Evolutionary conservation across 495 filamentous ascomycete species (phyloP).

Genomic region (Venustampulla echinocandica): DNA sequence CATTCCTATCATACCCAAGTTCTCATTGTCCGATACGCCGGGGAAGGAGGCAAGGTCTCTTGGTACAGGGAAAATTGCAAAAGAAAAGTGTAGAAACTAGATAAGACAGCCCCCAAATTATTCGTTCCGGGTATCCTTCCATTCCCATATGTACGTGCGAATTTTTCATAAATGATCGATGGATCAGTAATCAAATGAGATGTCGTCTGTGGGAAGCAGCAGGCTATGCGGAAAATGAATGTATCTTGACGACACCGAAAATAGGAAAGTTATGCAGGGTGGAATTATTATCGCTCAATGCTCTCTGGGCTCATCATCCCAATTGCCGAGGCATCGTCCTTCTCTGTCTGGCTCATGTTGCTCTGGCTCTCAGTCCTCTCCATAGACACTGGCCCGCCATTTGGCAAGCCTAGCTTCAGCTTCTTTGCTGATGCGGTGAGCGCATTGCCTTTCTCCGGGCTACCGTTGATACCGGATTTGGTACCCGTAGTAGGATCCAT

Average conservation of each 20-base stretch:
- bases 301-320: slow-evolving; percentile 65
- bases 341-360: slow-evolving; percentile 41
- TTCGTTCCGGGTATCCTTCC: not conserved
- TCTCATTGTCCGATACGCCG: not conserved
- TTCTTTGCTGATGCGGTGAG: slow-evolving; percentile 34
- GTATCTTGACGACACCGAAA: not conserved
- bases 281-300: slow-evolving; percentile 33
- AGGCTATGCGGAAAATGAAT: not conserved
- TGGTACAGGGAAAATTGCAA: not conserved
- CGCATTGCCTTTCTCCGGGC: slow-evolving; percentile 32
- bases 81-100: not conserved
- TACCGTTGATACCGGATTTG: slow-evolving; percentile 28
- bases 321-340: slow-evolving; percentile 44
- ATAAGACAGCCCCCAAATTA: not conserved
- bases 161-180: not conserved
- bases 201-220: not conserved
- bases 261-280: not conserved
- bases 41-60: not conserved
- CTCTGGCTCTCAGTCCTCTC: slow-evolving; percentile 44
- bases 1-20: not conserved
- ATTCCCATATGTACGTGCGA: not conserved
- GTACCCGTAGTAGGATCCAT: slow-evolving; percentile 32
- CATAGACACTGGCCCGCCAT: slow-evolving; percentile 34
- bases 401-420: slow-evolving; percentile 25
- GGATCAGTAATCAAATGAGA: not conserved